Evolutionary conservation across 768 basidiomycete species (phyloP).

Genomic region (Candolleomyces efflorescens): DNA sequence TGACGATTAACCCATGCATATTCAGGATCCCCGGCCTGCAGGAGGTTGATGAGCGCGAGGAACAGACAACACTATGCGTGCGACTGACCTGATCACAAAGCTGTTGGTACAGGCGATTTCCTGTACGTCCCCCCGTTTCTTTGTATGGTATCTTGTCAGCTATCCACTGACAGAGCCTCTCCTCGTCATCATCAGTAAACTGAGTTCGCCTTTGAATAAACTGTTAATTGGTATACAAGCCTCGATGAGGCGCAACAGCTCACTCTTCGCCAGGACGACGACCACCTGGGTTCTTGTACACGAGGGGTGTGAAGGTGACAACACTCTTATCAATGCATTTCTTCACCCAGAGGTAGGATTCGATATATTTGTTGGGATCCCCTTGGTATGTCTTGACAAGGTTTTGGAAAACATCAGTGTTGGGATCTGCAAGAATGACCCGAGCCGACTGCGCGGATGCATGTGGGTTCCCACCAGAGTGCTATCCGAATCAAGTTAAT

Average conservation of each 20-base stretch:
- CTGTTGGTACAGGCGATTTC: constrained; percentile 81
- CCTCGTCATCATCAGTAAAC: constrained; percentile 75
- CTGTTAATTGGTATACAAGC: neutral
- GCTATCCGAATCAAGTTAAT: constrained; percentile 34
- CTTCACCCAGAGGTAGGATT: constrained; percentile 81
- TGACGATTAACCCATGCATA: constrained; percentile 78
- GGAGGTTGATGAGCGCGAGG: neutral
- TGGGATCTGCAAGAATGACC: constrained; percentile 77
- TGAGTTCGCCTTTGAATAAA: constrained; percentile 56
- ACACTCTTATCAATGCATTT: constrained; percentile 70
- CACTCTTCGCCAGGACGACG: constrained; percentile 80
- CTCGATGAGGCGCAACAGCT: constrained; percentile 18
- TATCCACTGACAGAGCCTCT: constrained; percentile 72
- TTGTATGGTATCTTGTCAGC: constrained; percentile 82
- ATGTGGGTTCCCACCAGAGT: constrained; percentile 76
- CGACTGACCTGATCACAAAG: constrained; percentile 61
- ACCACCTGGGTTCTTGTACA: constrained; percentile 83
- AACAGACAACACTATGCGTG: neutral
- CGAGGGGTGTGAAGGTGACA: constrained; percentile 65
- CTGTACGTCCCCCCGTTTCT: constrained; percentile 76
- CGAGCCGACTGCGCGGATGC: constrained; percentile 67
- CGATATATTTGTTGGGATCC: constrained; percentile 68
- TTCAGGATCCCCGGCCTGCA: constrained; percentile 61
- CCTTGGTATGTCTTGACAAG: constrained; percentile 71
- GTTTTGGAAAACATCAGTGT: constrained; percentile 70